Evolutionary conservation across 23 red algal species (phyloP).

Genomic region (Agarophyton chilense): DNA sequence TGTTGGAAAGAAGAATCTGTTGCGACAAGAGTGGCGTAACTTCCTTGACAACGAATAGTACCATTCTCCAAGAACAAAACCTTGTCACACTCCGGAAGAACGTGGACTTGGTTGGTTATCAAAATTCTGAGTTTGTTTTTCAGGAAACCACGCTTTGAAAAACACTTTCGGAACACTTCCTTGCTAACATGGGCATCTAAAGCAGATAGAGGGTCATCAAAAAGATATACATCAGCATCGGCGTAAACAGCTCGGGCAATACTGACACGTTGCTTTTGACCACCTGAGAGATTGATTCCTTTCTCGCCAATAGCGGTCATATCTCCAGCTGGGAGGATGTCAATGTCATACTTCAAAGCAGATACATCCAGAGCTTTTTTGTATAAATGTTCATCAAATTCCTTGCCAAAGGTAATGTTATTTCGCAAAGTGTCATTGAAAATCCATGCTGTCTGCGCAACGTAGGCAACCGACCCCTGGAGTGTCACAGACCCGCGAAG

Average conservation of each 20-base stretch:
- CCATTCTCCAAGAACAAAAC: slow-evolving; percentile 72
- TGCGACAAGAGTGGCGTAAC: slow-evolving; percentile 25
- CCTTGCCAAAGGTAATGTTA: slow-evolving; percentile 93
- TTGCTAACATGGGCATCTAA: slow-evolving; percentile 96
- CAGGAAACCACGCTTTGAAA: slow-evolving; percentile 74
- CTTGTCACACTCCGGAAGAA: slow-evolving; percentile 79
- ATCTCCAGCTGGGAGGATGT: slow-evolving; percentile 89
- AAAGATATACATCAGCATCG: slow-evolving; percentile 77
- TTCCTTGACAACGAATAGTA: slow-evolving; percentile 43
- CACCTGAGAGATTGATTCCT: slow-evolving; percentile 98
- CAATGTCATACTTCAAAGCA: slow-evolving; percentile 83
- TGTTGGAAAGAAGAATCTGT: slow-evolving; percentile 66
- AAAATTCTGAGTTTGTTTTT: slow-evolving; percentile 69
- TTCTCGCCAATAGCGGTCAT: slow-evolving; percentile 97
- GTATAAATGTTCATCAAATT: slow-evolving; percentile 80
- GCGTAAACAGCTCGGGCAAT: slow-evolving; percentile 92
- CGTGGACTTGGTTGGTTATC: slow-evolving; percentile 96
- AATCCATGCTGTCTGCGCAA: slow-evolving; percentile 93
- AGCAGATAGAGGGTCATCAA: slow-evolving; percentile 97
- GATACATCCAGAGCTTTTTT: slow-evolving; percentile 73
- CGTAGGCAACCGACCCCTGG: slow-evolving; percentile 80
- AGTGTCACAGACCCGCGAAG: slow-evolving; percentile 52
- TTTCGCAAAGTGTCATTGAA: slow-evolving; percentile 94
- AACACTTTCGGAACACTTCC: slow-evolving; percentile 83
- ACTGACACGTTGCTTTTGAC: slow-evolving; percentile 95